Evolutionary conservation across 139 green algal genomes (phyloP).

Genomic region (Picocystis salinarum): DNA sequence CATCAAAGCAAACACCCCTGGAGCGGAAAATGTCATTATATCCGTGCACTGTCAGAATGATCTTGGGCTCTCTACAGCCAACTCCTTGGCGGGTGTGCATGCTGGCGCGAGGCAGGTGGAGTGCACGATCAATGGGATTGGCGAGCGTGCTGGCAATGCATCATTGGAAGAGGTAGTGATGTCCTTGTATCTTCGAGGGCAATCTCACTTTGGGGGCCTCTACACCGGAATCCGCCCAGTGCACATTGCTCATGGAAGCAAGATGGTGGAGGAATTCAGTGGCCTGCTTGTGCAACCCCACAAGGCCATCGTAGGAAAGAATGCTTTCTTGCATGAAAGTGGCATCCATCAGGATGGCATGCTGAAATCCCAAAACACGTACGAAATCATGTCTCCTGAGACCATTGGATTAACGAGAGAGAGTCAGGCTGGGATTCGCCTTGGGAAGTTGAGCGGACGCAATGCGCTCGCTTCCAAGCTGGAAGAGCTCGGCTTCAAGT

Average conservation of each 20-base stretch:
- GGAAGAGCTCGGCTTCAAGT: slow-evolving; percentile 57
- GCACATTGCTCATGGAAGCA: slow-evolving; percentile 64
- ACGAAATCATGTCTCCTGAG: slow-evolving; percentile 98
- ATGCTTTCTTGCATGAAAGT: slow-evolving; percentile 90
- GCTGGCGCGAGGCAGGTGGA: slow-evolving; percentile 66
- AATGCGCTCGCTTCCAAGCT: slow-evolving; percentile 63
- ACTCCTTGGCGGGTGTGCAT: slow-evolving; percentile 66
- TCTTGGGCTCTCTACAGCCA: slow-evolving; percentile 86
- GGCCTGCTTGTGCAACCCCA: slow-evolving; percentile 80
- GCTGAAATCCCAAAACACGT: slow-evolving; percentile 54
- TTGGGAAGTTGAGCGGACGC: slow-evolving; percentile 65
- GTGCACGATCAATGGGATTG: slow-evolving; percentile 99
- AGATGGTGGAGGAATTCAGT: slow-evolving; percentile 83
- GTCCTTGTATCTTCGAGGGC: slow-evolving; percentile 15
- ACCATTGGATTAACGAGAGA: slow-evolving; percentile 72
- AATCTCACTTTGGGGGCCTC: slow-evolving; percentile 60
- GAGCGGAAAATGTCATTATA: slow-evolving; percentile 65
- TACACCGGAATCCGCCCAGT: slow-evolving; percentile 73
- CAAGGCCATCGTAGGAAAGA: slow-evolving; percentile 98
- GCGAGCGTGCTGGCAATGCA: slow-evolving; percentile 90
- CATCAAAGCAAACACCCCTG: slow-evolving; percentile 74
- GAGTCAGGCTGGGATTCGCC: slow-evolving; percentile 57
- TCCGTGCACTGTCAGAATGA: slow-evolving; percentile 99
- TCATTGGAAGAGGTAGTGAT: slow-evolving; percentile 79
- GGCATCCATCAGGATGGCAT: slow-evolving; percentile 93